Conservation (phyloP, 148 eudicot genomes). For the Salicornia ramosissima region DNA sequence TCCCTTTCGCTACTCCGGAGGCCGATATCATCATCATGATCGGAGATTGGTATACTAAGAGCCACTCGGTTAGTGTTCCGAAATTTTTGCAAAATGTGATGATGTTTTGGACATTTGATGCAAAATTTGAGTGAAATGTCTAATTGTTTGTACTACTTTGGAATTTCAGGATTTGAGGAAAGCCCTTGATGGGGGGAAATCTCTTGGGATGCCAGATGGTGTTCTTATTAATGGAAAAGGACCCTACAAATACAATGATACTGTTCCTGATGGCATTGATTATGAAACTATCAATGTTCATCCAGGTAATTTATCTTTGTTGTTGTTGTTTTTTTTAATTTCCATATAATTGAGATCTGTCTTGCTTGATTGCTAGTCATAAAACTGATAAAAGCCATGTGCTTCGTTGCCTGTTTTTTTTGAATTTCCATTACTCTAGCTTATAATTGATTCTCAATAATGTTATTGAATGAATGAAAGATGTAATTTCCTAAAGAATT, state of each 20-base stretch:
- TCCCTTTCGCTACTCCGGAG: constrained; percentile 78
- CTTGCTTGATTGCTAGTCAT: neutral
- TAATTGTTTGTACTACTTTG: neutral
- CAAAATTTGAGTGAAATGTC: neutral
- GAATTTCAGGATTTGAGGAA: constrained; percentile 67
- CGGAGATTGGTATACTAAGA: constrained; percentile 89
- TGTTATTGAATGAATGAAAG: neutral
- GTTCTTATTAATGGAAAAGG: constrained; percentile 97
- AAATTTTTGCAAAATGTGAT: neutral
- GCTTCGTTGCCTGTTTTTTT: neutral
- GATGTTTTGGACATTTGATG: neutral
- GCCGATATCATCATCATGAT: constrained; percentile 65
- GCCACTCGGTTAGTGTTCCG: constrained; percentile 66
- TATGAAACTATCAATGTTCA: constrained; percentile 71
- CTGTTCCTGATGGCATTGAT: constrained; percentile 91
- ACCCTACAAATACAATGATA: constrained; percentile 74
- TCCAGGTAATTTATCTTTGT: constrained; percentile 49
- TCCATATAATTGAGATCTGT: neutral
- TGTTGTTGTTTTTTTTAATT: neutral
- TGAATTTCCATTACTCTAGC: neutral
- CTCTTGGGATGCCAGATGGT: constrained; percentile 95
- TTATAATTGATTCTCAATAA: neutral
- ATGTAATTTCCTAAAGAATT: neutral
- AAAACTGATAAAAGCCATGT: neutral
- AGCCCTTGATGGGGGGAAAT: constrained; percentile 64